Percentiles rank a stretch among this genome's conserved stretches.
Evolutionary conservation across 306 rosid genomes (phyloP).

Genomic region (Cyclanthera cordifolia): DNA sequence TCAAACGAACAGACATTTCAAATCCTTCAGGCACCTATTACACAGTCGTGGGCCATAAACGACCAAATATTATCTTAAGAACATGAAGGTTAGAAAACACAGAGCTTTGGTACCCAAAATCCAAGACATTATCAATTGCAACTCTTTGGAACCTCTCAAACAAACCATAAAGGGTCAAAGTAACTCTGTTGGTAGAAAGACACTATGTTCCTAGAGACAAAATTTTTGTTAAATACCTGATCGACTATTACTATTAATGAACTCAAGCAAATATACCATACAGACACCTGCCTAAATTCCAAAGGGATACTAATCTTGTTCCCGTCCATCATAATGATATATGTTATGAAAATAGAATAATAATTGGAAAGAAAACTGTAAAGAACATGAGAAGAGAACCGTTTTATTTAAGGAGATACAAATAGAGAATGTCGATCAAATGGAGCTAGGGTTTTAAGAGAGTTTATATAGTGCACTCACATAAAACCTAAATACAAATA

Average conservation of each 20-base stretch:
- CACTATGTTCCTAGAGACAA: not conserved
- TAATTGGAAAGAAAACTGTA: too few species aligned
- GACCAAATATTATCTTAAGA: not conserved
- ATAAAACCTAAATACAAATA: too few species aligned
- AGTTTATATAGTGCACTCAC: too few species aligned
- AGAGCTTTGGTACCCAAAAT: not conserved
- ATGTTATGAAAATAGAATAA: too few species aligned
- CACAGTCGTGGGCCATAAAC: constrained; percentile 5
- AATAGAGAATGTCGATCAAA: too few species aligned
- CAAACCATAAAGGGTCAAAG: not conserved
- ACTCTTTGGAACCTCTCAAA: not conserved
- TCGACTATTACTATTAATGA: not conserved
- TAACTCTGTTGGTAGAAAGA: not conserved
- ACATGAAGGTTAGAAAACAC: not conserved
- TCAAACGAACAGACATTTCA: constrained; percentile 86
- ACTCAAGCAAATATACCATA: not conserved
- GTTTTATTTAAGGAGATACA: too few species aligned
- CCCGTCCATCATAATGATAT: not conserved
- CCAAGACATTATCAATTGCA: not conserved
- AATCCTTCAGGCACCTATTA: constrained; percentile 84
- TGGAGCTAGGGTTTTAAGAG: too few species aligned
- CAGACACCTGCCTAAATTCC: not conserved
- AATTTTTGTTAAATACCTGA: not conserved
- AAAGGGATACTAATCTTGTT: not conserved
- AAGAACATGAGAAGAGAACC: too few species aligned